These are phyloP conservation scores for Penicillium canariense DNA, from an alignment of 495 filamentous ascomycete species.

Conservation along the genomic window DNA sequence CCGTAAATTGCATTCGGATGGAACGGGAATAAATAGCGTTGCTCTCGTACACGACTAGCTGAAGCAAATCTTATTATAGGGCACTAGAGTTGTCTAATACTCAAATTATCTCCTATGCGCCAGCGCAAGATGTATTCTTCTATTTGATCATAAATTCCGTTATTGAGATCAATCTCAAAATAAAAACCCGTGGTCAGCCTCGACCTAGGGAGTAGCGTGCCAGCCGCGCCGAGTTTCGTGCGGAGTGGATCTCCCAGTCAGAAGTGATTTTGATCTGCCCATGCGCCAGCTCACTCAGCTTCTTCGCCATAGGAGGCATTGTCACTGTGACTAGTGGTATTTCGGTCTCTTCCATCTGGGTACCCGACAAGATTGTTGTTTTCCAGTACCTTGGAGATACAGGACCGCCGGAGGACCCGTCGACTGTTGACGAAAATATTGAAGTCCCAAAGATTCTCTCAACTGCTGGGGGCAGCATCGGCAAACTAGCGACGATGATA, in stretches of 20 bases:
- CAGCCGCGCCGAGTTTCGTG: constrained; percentile 23
- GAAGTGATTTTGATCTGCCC: constrained; percentile 30
- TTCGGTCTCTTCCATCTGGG: constrained; percentile 17
- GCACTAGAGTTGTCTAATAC: too few species aligned
- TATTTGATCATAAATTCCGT: too few species aligned
- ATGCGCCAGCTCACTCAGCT: constrained; percentile 15
- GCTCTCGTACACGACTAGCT: too few species aligned
- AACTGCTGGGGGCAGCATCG: constrained; percentile 10
- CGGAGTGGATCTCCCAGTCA: constrained; percentile 31
- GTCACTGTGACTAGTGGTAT: constrained; percentile 23
- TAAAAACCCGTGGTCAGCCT: background rate
- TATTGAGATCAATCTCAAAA: too few species aligned
- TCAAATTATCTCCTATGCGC: too few species aligned
- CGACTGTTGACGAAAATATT: constrained; percentile 2
- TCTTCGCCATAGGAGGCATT: constrained; percentile 21
- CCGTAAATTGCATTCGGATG: too few species aligned
- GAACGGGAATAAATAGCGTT: too few species aligned
- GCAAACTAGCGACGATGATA: constrained; percentile 23
- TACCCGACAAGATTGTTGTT: constrained; percentile 8
- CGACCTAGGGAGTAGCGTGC: constrained; percentile 11
- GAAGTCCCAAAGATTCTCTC: constrained; percentile 4
- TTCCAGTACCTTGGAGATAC: constrained; percentile 13
- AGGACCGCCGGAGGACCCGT: background rate
- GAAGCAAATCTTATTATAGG: too few species aligned
- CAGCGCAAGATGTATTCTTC: too few species aligned